Evolutionary conservation across 441 rosid species (phyloP), one percentile per base, ranked within the genome.

Genomic region (Melastoma candidum): DNA sequence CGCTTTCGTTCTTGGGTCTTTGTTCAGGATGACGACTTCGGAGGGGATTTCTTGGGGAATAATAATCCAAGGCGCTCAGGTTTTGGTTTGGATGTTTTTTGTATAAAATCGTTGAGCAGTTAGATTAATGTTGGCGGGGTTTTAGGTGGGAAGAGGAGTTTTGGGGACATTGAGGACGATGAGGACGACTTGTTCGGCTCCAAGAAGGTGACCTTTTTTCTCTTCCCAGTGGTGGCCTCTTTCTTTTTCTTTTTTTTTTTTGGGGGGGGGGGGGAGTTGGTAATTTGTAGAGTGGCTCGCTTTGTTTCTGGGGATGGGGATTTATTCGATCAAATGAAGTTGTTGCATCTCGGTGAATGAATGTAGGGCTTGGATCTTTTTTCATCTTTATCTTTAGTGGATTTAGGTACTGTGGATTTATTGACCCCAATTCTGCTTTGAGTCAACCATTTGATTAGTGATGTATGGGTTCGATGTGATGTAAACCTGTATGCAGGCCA

Each of bases 101-200:
- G 6, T 47, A 25, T 49, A 12, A 48, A 10, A 4, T 56, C 54
- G 8, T 47, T n/a, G 36, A 7, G 22, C 2, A 8, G n/a, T 50
- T 36, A 54, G 50, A 17, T 17, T 17, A 17, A 17, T 17, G 22
- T 17, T 17, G 44, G 14, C 26, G 54, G 29, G 46, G 57, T 43
- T 50, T 62, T 65, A 84, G 96, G 87, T 53, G 69, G 26, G 54
- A 93, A 86, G 78, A 81, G 96, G 75, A 75, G 82, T 61, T 93
- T 81, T 63, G 93, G 79, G 59, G 98, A 88, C 54, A 71, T 88
- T 24, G 99, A 86, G 64, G 96, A 89, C 52, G 99, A 93, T 11
- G 99, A 86, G 57, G 98, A 89, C 58, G 98, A 85, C 51, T 72
- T 86, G 13, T 86, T 89, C 63, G 84, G 88, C 53, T 78, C 99